A percentile compares a stretch with the other conserved stretches of the same genome.
These are phyloP conservation scores for Pichia inconspicua DNA, from an alignment of 1,139 yeast genomes.

Conservation along the genomic window DNA sequence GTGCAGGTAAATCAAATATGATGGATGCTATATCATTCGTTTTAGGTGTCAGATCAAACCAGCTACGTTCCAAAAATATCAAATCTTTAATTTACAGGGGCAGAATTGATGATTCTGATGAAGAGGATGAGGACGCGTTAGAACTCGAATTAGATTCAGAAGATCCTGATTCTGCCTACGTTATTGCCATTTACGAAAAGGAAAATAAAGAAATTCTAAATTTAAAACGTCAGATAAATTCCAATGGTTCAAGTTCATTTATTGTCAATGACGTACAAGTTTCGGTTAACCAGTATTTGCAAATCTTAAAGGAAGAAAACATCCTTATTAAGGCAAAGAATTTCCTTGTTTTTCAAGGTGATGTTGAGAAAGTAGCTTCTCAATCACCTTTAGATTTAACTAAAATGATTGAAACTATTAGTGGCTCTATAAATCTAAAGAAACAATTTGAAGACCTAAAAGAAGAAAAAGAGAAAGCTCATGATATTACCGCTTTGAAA, in stretches of 20 bases:
- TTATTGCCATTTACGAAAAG: constrained; percentile 69
- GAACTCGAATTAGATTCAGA: constrained; percentile 20
- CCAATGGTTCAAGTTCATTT: constrained; percentile 61
- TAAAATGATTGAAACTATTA: constrained; percentile 66
- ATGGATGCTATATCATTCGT: constrained; percentile 98
- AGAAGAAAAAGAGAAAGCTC: constrained; percentile 61
- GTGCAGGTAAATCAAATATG: constrained; percentile 95
- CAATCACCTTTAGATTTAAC: constrained; percentile 77
- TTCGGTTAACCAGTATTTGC: constrained; percentile 57
- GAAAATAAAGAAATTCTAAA: constrained; percentile 46
- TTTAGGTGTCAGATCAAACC: constrained; percentile 72
- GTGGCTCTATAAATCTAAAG: constrained; percentile 68
- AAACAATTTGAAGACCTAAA: constrained; percentile 61
- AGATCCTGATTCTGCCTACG: constrained; percentile 64
- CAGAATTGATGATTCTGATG: constrained; percentile 28
- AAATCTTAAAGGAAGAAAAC: constrained; percentile 66
- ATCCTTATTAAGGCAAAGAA: constrained; percentile 85
- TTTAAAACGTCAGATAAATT: constrained; percentile 48
- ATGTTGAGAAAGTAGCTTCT: constrained; percentile 88
- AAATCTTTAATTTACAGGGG: constrained; percentile 81
- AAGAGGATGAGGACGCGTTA: constrained; percentile 12
- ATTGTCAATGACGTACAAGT: constrained; percentile 57
- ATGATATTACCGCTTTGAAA: constrained; percentile 55
- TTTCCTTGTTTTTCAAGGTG: constrained; percentile 93
- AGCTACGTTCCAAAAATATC: constrained; percentile 66